Percentiles rank a stretch among this genome's conserved stretches.
Evolutionary conservation across 1,284 basidiomycete species (phyloP).

Genomic region (Sphaerobolus stellatus): DNA sequence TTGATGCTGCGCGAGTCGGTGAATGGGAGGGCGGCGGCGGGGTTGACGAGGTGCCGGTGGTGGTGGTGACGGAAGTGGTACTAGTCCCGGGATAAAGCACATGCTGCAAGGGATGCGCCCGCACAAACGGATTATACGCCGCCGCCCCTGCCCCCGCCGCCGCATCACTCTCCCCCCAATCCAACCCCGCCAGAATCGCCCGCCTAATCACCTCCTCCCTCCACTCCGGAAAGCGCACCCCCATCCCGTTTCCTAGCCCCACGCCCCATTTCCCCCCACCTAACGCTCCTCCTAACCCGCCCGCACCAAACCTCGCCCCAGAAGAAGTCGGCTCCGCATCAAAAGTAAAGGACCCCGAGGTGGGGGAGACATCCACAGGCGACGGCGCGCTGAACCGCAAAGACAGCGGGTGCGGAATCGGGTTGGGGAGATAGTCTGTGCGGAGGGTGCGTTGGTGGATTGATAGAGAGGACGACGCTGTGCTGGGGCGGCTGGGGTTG

Average conservation of each 20-base stretch:
- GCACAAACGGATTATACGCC: no score
- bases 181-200: slow-evolving; percentile 1
- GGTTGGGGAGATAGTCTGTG: slow-evolving; percentile 11
- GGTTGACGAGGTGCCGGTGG: no score
- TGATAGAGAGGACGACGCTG: no score
- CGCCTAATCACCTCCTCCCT: slow-evolving; percentile 2
- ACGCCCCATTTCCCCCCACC: not conserved
- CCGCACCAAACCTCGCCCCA: no score
- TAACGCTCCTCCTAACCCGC: not conserved
- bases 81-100: no score
- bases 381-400: slow-evolving; percentile 8
- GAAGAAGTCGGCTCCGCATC: not conserved
- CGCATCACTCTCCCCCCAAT: not conserved
- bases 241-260: slow-evolving; percentile 8
- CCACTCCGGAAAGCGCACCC: slow-evolving; percentile 12
- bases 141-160: not conserved
- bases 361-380: not conserved
- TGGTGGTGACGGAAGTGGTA: no score
- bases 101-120: no score
- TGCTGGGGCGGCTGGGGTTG: not conserved
- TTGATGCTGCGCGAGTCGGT: no score
- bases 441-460: slow-evolving; percentile 8
- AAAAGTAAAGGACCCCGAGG: not conserved
- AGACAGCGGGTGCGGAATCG: slow-evolving; percentile 10
- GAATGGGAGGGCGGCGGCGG: no score